These are phyloP conservation scores for Globisporangium sylvaticum DNA, from an alignment of 352 stramenopile species.

Conservation along the genomic window DNA sequence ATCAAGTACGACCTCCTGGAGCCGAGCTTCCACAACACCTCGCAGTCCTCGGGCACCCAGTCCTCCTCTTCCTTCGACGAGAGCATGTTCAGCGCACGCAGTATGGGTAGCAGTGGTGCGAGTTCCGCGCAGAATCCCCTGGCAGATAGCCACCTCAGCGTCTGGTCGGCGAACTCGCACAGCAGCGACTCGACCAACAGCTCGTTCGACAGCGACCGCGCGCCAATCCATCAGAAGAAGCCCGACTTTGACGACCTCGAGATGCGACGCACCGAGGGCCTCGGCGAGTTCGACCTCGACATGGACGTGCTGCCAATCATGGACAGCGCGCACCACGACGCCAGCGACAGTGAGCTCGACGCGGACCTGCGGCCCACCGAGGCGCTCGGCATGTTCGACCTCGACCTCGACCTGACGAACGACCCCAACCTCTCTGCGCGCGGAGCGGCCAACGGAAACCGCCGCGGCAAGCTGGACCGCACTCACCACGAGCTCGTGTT, in stretches of 20 bases:
- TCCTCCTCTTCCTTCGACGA: background rate
- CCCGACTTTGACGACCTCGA: background rate
- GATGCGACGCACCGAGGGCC: constrained; percentile 1
- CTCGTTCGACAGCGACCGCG: background rate
- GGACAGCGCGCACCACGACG: no score
- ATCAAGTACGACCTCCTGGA: constrained; percentile 7
- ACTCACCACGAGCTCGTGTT: constrained; percentile 5
- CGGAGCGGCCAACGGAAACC: background rate
- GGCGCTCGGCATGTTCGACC: background rate
- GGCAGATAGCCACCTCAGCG: background rate
- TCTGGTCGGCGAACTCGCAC: background rate
- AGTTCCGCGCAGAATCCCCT: background rate
- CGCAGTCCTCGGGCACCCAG: background rate
- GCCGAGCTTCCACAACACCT: background rate
- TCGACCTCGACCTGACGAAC: background rate
- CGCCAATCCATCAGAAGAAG: background rate
- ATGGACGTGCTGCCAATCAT: background rate
- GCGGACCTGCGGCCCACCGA: background rate
- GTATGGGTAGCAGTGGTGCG: background rate
- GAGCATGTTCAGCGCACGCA: background rate
- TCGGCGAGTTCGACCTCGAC: constrained; percentile 7
- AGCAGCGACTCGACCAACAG: background rate
- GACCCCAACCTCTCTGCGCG: background rate
- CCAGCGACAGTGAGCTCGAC: background rate
- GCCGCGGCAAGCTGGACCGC: background rate